Evolutionary conservation across 805 yeast genomes (phyloP), one percentile per base, ranked within the genome.

Genomic region (Cyberlindnera bimundalis): DNA sequence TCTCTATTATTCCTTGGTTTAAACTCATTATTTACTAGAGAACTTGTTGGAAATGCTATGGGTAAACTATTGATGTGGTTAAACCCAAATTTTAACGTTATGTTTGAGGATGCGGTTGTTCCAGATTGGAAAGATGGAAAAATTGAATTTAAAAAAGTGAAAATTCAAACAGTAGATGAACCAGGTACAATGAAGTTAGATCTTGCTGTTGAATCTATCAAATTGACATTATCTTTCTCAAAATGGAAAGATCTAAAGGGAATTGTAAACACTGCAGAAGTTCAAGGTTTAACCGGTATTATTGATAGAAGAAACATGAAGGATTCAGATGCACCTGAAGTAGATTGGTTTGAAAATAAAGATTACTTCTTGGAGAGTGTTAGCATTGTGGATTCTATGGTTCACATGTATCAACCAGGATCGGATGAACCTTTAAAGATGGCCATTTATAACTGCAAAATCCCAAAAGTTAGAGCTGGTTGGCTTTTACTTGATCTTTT

Each of bases 201-300:
- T 55, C 61, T 93, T 29, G 78, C 84, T 1, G 78, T 91, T 16
- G 96, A 90, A 44, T 82, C 83, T 45, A 77, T 90, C 12, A 83
- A 83, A 43, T 73, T 93, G 13, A 81, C 95, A 1, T 66, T 91
- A 15, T 84, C 95, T 9, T 77, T 93, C 53, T 69, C 73, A 40
- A 86, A 88, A 55, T 91, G 97, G 96, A 69, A 91, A 43, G 74
- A 83, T 46, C 95, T 96, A 0, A 73, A 77, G 31, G 99, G 99
- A 2, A 76, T 91, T 15, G 69, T 93, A 20, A 81, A 88, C 42
- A 84, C 79, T 39, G 74, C 88, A 46, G 87, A 84, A 42, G 72
- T 90, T 20, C 78, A 74, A 47, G 98, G 98, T 0, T 69, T 91
- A 52, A 72, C 91, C 25, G 98, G 99, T 6, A 80, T 80, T 1